A percentile compares a stretch with the other conserved stretches of the same genome.
These are phyloP conservation scores for Tulasnella sp. DNA, from an alignment of 768 basidiomycete genomes.

Conservation along the genomic window DNA sequence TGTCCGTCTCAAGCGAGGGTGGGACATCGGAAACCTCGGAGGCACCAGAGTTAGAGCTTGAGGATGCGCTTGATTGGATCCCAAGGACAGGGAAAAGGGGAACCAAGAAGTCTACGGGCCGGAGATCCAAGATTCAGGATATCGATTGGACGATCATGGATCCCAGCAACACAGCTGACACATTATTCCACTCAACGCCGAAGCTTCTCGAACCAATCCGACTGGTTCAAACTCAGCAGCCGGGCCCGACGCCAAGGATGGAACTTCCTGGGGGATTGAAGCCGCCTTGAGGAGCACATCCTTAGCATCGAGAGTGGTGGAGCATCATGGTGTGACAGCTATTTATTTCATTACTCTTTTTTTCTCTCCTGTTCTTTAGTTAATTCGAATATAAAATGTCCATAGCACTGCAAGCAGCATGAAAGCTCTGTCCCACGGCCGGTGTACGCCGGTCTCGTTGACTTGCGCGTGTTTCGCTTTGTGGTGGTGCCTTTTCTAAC, in stretches of 20 bases:
- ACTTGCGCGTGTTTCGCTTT: no score
- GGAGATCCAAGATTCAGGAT: neutral
- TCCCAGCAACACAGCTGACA: neutral
- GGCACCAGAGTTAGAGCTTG: conserved; percentile 4
- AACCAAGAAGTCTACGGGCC: no score
- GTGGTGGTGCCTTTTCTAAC: no score
- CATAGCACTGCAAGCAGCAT: no score
- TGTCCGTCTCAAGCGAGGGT: conserved; percentile 11
- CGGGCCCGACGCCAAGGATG: conserved; percentile 9
- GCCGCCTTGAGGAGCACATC: neutral
- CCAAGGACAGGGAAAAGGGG: neutral
- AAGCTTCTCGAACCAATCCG: neutral
- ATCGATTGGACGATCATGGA: neutral
- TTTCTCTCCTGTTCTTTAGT: no score
- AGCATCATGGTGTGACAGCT: neutral
- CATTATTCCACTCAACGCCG: neutral
- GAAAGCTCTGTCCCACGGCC: no score
- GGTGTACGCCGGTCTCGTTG: no score
- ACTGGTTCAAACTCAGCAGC: conserved; percentile 3
- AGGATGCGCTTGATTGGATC: neutral
- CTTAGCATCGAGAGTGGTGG: neutral
- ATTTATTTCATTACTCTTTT: neutral
- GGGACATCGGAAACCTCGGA: conserved; percentile 7
- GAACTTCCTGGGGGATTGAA: neutral
- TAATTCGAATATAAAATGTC: no score